These are phyloP conservation scores for Lasiodiplodia gonubiensis DNA, from an alignment of 2,329 filamentous ascomycete genomes.

Conservation along the genomic window DNA sequence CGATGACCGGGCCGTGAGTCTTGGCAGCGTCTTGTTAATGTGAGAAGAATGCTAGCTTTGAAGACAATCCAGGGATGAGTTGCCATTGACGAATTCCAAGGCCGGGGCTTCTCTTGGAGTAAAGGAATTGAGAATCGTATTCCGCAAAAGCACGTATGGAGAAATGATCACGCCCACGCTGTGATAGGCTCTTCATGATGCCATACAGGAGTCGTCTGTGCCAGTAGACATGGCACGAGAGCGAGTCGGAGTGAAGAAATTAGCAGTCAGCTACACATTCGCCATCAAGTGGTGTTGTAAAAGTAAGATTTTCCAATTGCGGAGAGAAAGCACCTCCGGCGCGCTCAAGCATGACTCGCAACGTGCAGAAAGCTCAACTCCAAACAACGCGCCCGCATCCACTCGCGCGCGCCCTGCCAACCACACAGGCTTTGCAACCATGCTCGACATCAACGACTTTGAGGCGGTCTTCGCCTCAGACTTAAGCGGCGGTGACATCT, in stretches of 20 bases:
- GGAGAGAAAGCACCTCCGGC: neutral
- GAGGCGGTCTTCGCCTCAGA: slow-evolving; percentile 65
- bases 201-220: neutral
- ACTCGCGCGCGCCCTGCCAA: slow-evolving; percentile 32
- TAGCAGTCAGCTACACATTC: too few relatives aligned
- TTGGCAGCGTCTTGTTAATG: neutral
- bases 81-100: slow-evolving; percentile 1
- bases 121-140: neutral
- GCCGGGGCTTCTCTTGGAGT: neutral
- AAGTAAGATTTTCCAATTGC: neutral
- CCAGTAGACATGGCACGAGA: neutral
- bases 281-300: neutral
- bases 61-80: neutral
- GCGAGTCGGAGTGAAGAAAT: neutral
- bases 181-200: neutral
- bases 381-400: slow-evolving; percentile 19
- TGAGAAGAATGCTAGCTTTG: neutral
- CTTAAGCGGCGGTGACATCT: slow-evolving; percentile 4
- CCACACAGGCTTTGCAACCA: slow-evolving; percentile 39
- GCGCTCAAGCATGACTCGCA: slow-evolving; percentile 24
- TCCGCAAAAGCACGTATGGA: neutral
- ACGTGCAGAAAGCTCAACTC: slow-evolving; percentile 22
- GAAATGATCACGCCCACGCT: neutral
- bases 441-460: slow-evolving; percentile 71
- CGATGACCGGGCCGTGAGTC: neutral